Conservation (phyloP, 2,329 filamentous ascomycete genomes). For the Cordyceps farinosa region DNA sequence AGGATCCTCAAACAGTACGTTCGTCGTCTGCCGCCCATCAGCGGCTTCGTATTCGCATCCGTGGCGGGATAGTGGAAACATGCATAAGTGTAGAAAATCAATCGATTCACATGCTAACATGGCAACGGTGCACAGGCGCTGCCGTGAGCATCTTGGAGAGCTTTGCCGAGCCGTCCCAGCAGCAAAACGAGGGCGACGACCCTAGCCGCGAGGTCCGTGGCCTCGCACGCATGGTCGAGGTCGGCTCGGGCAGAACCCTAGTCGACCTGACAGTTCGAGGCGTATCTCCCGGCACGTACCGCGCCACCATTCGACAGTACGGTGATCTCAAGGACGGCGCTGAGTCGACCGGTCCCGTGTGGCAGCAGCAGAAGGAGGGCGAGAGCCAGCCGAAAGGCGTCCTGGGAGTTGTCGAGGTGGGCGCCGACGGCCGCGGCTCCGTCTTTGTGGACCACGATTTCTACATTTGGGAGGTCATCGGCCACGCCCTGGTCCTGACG, state of each 20-base stretch:
- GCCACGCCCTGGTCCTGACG: slow-evolving; percentile 84
- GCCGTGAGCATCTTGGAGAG: slow-evolving; percentile 97
- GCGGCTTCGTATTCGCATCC: neutral
- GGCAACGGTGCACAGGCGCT: slow-evolving; percentile 49
- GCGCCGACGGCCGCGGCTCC: slow-evolving; percentile 69
- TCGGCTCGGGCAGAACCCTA: slow-evolving; percentile 71
- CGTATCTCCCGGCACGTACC: slow-evolving; percentile 74
- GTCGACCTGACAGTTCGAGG: slow-evolving; percentile 86
- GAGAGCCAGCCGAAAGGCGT: slow-evolving; percentile 46
- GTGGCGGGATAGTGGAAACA: neutral
- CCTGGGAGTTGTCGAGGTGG: slow-evolving; percentile 74
- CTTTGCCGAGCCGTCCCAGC: slow-evolving; percentile 56
- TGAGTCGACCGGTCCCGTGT: slow-evolving; percentile 78
- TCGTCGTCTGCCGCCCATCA: neutral
- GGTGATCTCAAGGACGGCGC: slow-evolving; percentile 84
- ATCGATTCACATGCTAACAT: neutral
- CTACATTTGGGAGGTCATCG: slow-evolving; percentile 94
- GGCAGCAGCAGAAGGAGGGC: slow-evolving; percentile 49
- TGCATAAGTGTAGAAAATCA: neutral
- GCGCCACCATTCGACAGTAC: slow-evolving; percentile 77
- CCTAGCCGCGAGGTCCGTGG: slow-evolving; percentile 66
- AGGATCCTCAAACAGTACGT: slow-evolving; percentile 76
- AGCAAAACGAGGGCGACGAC: slow-evolving; percentile 32
- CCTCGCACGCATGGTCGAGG: slow-evolving; percentile 89
- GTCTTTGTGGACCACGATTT: slow-evolving; percentile 79